Evolutionary conservation across 805 yeast genomes (phyloP).

Genomic region (Pichia heedii): DNA sequence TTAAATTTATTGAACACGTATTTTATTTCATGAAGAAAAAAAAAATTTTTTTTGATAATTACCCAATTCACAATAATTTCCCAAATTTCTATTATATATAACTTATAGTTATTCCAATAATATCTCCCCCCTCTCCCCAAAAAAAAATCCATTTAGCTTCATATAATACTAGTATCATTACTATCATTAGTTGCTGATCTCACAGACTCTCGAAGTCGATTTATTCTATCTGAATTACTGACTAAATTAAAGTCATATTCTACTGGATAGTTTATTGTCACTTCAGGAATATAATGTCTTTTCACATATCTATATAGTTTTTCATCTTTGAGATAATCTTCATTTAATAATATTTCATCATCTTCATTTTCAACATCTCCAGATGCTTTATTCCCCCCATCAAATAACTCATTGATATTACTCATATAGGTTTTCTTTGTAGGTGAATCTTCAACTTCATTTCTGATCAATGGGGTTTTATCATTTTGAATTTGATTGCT

Average conservation of each 20-base stretch:
- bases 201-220: slow-evolving; percentile 1
- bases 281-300: slow-evolving; percentile 28
- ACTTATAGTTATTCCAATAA: too few relatives aligned
- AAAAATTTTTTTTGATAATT: too few relatives aligned
- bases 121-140: too few relatives aligned
- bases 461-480: slow-evolving; percentile 6
- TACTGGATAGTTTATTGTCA: slow-evolving; percentile 35
- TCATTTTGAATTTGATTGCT: not conserved
- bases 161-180: too few relatives aligned
- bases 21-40: too few relatives aligned
- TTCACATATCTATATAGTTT: slow-evolving; percentile 27
- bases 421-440: slow-evolving; percentile 1
- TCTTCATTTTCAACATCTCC: slow-evolving; percentile 3
- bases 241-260: slow-evolving; percentile 18
- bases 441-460: not conserved
- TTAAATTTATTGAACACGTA: too few relatives aligned
- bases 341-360: not conserved
- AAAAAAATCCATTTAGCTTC: too few relatives aligned
- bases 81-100: too few relatives aligned
- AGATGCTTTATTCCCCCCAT: too few relatives aligned
- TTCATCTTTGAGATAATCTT: slow-evolving; percentile 27
- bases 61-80: too few relatives aligned
- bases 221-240: slow-evolving; percentile 14
- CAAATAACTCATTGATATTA: slow-evolving; percentile 5
- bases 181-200: too few relatives aligned